Base-by-base conservation (phyloP, 2,329 filamentous ascomycete genomes). In the Pseudogymnoascus sp. region DNA sequence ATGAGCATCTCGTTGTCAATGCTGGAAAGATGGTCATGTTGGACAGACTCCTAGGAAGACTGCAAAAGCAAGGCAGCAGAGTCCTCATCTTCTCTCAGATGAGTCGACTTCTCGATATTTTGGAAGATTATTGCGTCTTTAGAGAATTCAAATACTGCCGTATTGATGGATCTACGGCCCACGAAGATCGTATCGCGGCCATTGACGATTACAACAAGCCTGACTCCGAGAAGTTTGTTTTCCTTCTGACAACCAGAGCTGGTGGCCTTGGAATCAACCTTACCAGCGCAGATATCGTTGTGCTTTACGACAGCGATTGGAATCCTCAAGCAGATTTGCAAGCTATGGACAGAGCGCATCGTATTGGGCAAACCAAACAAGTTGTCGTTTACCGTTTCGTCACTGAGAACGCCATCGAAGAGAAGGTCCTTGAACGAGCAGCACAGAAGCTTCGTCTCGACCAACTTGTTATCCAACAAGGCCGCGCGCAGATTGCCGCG, bases 1-100 rank as follows among this genome's bases (percentile, higher is more conserved):
- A 99, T 71, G 93, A 97, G 76, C 95, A 99, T 76, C 80, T 99
- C 60, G 80, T 99, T 42, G 89, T 86, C 77, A 99, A 97, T 69
- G 87, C 94, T 1, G 94, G 92, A 21, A 99, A 99, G 78, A 99
- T 99, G 94, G 85, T 92, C 33, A 92, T 99, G 72, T 82, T 99
- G 15, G 94, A 99, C 78, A 96, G 91, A 76, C 84, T 99, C 9
- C 80, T 99, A 58, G 87, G 83, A 70, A 86, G 92, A 55, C 85
- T 99, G 78, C 82, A 92, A 74, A 84, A 83, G 55, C 88, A 96
- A 72, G 94, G 92, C 42, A 97, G 92, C 72, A 85, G 94, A 67
- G 92, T 99, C n/a, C 83, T 99, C 62, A 97, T 99, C 69, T 99
- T 99, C 78, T 99, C 94, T 0, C 94, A 99, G 72, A 99, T 99